Conservation (phyloP, 176 grass and related monocot genomes). For the Echinochloa phyllopogon region DNA sequence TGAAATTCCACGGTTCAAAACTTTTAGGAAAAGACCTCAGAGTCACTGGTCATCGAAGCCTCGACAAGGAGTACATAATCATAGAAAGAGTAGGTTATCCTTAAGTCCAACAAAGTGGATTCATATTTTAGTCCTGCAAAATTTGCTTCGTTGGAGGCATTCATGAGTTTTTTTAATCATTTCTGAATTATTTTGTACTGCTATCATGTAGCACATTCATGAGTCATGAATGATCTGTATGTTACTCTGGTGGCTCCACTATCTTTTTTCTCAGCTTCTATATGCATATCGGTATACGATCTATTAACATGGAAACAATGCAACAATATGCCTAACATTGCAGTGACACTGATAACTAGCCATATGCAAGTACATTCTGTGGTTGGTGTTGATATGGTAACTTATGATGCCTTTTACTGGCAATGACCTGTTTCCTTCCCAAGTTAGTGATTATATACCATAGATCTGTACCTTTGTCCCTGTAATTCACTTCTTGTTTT, state of each 20-base stretch:
- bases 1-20: slow-evolving; percentile 57
- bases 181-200: background rate
- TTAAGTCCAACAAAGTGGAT: background rate
- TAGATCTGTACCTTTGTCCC: background rate
- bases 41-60: slow-evolving; percentile 51
- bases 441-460: slow-evolving; percentile 5
- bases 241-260: background rate
- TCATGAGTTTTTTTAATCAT: background rate
- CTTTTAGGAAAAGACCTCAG: slow-evolving; percentile 54
- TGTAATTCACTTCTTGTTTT: background rate
- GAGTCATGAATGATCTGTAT: background rate
- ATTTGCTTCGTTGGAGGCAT: slow-evolving; percentile 11
- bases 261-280: background rate
- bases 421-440: background rate
- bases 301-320: background rate
- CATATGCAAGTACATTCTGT: slow-evolving; percentile 21
- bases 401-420: background rate
- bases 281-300: background rate
- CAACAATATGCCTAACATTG: background rate
- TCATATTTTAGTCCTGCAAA: background rate
- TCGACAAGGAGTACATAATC: slow-evolving; percentile 51
- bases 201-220: background rate
- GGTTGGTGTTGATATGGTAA: background rate
- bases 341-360: background rate
- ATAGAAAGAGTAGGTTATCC: slow-evolving; percentile 64